Base-by-base conservation (phyloP, 108 stramenopile species). In the Skeletonema menzelii region DNA sequence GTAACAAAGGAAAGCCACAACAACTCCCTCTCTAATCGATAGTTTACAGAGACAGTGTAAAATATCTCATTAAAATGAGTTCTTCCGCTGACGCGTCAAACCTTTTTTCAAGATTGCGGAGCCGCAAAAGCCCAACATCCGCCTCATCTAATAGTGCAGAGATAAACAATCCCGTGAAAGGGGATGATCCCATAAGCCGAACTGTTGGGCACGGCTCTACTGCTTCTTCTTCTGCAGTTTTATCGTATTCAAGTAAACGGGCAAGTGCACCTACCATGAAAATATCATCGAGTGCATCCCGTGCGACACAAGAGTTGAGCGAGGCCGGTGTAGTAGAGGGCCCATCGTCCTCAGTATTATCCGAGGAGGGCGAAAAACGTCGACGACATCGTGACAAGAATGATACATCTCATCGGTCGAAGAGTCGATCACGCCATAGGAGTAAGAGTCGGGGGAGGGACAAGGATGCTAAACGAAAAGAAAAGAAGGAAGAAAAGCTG, bases 361-460 rank as follows among this genome's bases (percentile, higher is more conserved):
- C n/a, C 19, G 46, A 47, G n/a, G 46, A 47, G 5, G 46, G 46
- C 17, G 46, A 47, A 19, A 47, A 47, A 47, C 46, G 46, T 19
- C 46, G 46, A 17, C 46, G 46, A 19, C 46, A 47, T 19, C 46
- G 46, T 2, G 46, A 47, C 46, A 47, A 47, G 46, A 19, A 7
- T 47, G 46, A 47, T 47, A 47, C 17, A 47, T 19, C 46, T 47
- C 70, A 55, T 35, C 47, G 70, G 5, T 71, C 70, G 26, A 71
- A 71, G 42, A 59, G 58, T 30, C 70, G 70, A 27, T 24, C 38
- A 19, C 37, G 71, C 26, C 28, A 64, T 65, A 37, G 27, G 14
- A 63, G 62, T 17, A 19, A 63, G 20, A 63, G 62, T 27, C 22
- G 47, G 15, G 44, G 37, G 34, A 65, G 71, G 27, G 64, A 46